Conservation (phyloP, 352 stramenopile species). For the Globisporangium recalcitrans region DNA sequence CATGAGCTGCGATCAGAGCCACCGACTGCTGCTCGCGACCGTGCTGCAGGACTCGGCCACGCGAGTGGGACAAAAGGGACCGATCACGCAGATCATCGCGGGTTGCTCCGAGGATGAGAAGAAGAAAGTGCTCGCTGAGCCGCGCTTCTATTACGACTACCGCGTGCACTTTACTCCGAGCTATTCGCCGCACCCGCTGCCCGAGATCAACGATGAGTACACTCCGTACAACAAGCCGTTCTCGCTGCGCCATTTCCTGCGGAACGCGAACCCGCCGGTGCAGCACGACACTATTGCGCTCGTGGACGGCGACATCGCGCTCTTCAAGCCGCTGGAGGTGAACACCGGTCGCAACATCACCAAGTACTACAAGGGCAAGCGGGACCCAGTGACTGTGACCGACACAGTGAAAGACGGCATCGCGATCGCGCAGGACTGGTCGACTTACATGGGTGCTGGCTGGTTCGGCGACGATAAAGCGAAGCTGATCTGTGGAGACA, state of each 20-base stretch:
- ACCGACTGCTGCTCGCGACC: slow-evolving; percentile 19
- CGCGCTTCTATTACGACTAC: slow-evolving; percentile 25
- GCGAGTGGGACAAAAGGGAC: slow-evolving; percentile 18
- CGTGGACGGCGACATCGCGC: slow-evolving; percentile 17
- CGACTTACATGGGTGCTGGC: slow-evolving; percentile 14
- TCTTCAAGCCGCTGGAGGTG: slow-evolving; percentile 18
- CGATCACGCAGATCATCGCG: slow-evolving; percentile 29
- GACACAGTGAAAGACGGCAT: slow-evolving; percentile 21
- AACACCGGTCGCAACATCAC: slow-evolving; percentile 17
- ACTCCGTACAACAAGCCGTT: slow-evolving; percentile 27
- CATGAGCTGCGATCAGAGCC: slow-evolving; percentile 21
- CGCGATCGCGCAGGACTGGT: slow-evolving; percentile 24
- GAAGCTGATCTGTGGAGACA: slow-evolving; percentile 11
- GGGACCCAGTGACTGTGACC: slow-evolving; percentile 9
- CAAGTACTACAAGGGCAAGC: slow-evolving; percentile 19
- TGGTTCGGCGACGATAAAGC: slow-evolving; percentile 10
- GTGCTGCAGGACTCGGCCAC: slow-evolving; percentile 21
- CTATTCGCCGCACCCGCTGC: slow-evolving; percentile 17
- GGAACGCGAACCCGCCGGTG: slow-evolving; percentile 20
- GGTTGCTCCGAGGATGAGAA: slow-evolving; percentile 18
- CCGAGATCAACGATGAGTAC: slow-evolving; percentile 21
- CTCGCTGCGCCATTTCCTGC: slow-evolving; percentile 24
- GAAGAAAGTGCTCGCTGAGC: slow-evolving; percentile 9
- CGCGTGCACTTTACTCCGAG: slow-evolving; percentile 22
- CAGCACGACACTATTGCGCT: slow-evolving; percentile 21